These are phyloP conservation scores for Lotus japonicus DNA, from an alignment of 306 rosid genomes.

Conservation along the genomic window DNA sequence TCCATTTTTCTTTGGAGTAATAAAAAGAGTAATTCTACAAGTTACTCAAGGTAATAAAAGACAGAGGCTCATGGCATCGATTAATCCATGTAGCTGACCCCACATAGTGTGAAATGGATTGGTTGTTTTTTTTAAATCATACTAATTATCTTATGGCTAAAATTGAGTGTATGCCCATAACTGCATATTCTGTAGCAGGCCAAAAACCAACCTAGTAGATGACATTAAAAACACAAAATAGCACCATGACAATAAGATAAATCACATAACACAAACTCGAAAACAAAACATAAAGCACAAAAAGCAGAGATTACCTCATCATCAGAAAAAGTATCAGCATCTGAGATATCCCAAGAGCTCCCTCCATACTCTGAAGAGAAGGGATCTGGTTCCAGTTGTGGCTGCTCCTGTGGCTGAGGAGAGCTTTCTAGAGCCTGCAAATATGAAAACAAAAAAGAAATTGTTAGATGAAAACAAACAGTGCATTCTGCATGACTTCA, in stretches of 20 bases:
- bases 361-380: conserved; percentile 48
- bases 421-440: conserved; percentile 60
- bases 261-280: conserved; percentile 1
- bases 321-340: conserved; percentile 48
- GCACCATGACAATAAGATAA: neutral
- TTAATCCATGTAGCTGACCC: too few species aligned
- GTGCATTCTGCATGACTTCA: too few species aligned
- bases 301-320: conserved; percentile 43
- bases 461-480: too few species aligned
- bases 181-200: neutral
- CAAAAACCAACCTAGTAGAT: neutral
- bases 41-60: neutral
- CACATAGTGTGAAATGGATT: too few species aligned
- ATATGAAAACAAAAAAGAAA: conserved; percentile 8
- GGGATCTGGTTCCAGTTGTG: conserved; percentile 42
- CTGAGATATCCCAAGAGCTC: conserved; percentile 53
- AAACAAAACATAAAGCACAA: conserved; percentile 6
- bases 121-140: neutral
- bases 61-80: too few species aligned
- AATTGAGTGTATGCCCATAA: neutral
- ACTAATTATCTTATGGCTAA: neutral
- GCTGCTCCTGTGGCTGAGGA: conserved; percentile 28
- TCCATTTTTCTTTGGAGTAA: neutral
- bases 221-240: neutral
- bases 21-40: neutral